Base-by-base conservation (phyloP, 768 basidiomycete species). In the Favolaschia claudopus region DNA sequence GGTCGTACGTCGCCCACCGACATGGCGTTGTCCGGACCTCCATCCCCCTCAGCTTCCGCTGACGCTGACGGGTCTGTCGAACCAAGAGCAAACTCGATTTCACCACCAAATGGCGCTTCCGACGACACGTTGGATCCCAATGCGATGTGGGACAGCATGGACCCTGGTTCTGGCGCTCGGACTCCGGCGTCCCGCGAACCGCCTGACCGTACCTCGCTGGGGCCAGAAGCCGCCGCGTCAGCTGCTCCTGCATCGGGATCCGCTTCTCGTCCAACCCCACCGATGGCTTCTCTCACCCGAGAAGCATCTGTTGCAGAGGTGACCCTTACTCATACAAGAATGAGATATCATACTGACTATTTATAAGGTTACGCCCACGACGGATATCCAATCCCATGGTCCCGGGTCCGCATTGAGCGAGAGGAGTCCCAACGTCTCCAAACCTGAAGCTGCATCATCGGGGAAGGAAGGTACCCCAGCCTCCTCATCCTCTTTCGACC, bases 111-210 rank as follows among this genome's bases (percentile, higher is more conserved):
- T 19, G 59, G 33, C 3, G 54, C 22, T 5, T 17, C 3, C 32
- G 27, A 19, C 5, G 25, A 7, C 5, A 12, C 14, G 20, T 3
- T 60, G 28, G 59, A 55, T 37, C 40, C 59, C 31, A 55, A 51
- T 25, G 48, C 31, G 24, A 56, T 61, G 43, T 61, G 60, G 60
- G 54, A 61, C 15, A 56, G 60, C 33, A 61, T 61, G 60, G 60
- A 55, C 33, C 60, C 60, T 9, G 54, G 60, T n/a, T 61, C 60
- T 22, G n/a, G 34, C 13, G 28, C 38, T 13, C 60, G 36, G 31
- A 39, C 60, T n/a, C 27, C 29, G n/a, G 12, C 33, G 4, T 12
- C 45, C 8, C n/a, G 7, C 38, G 37, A 29, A 38, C 7, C 25
- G 24, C 24, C 42, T 13, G 33, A 25, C 31, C 39, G 3, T 19